Base-by-base conservation (phyloP, 225 moss, liverwort and hornwort genomes). In the Neckera pumila region DNA sequence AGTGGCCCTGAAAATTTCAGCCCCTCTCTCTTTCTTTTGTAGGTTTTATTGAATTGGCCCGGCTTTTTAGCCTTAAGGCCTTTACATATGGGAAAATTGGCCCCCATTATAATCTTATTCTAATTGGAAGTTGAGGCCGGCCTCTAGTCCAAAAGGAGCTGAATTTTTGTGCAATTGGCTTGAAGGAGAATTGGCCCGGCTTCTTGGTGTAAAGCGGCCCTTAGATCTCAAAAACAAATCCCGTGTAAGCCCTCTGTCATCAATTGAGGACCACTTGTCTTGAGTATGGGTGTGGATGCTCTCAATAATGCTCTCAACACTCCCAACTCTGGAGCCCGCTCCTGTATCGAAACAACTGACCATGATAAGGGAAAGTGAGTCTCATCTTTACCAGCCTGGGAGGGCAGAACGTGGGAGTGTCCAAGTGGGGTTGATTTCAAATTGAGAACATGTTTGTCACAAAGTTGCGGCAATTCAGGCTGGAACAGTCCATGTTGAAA, bases 181-280 rank as follows among this genome's bases (percentile, higher is more conserved):
- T n/a, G n/a, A n/a, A n/a, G n/a, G n/a, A n/a, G n/a, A n/a, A n/a
- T n/a, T n/a, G n/a, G n/a, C n/a, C n/a, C n/a, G n/a, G n/a, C n/a
- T n/a, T n/a, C n/a, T n/a, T n/a, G n/a, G n/a, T n/a, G n/a, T n/a
- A n/a, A n/a, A n/a, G n/a, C n/a, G n/a, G n/a, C n/a, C n/a, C 49
- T 49, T 49, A 26, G 9, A 71, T 15, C 2, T 71, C 15, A 26
- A 26, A 40, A 40, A 38, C 25, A 25, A 70, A 70, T 25, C 8
- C 3, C 0, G 0, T 23, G 3, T 2, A 8, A 25, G 25, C 4
- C 40, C 0, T 70, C 14, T 25, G 14, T 40, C 25, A 26, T 40
- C 25, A 40, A 14, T 40, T 70, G 25, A 40, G 1, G 70, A 3
- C 8, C 40, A 25, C 8, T 25, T 25, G 8, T 70, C 25, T 14